Percentiles rank a stretch among this genome's conserved stretches.
Evolutionary conservation across 2,329 filamentous ascomycete genomes (phyloP).

Genomic region (Colletotrichum cuscutae): DNA sequence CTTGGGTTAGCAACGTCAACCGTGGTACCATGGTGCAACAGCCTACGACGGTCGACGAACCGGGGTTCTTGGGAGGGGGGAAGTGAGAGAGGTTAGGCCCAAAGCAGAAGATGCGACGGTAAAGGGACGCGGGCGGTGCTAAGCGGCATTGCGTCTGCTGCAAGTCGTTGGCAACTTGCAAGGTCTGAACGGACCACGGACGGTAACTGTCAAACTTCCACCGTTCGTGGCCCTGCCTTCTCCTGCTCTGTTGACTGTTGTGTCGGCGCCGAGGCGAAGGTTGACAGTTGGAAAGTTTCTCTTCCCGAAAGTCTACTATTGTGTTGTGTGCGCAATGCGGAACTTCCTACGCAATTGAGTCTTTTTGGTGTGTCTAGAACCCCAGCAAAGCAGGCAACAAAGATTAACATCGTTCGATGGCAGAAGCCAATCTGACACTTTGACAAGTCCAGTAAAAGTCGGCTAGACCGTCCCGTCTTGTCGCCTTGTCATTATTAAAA

Average conservation of each 20-base stretch:
- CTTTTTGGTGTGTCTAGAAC: background rate
- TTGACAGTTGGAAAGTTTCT: background rate
- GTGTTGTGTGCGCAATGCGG: too few relatives aligned
- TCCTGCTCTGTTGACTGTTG: background rate
- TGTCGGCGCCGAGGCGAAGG: background rate
- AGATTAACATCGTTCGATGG: slow-evolving; percentile 2
- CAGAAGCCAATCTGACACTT: background rate
- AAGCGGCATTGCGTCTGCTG: slow-evolving; percentile 4
- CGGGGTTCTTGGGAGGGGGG: background rate
- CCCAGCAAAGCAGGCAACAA: background rate
- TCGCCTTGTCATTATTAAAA: slow-evolving; percentile 8
- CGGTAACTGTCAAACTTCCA: background rate
- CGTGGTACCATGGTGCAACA: background rate
- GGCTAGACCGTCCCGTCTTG: background rate
- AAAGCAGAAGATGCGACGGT: background rate
- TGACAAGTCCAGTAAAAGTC: background rate
- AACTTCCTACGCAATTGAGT: too few relatives aligned
- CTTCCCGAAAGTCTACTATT: background rate
- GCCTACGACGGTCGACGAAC: background rate
- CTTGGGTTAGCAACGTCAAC: too few relatives aligned
- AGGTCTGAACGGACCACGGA: background rate
- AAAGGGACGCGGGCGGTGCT: background rate
- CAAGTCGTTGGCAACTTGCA: background rate
- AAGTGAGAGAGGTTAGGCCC: background rate
- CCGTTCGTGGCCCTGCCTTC: background rate